These are phyloP conservation scores for Botrytis byssoidea DNA, from an alignment of 2,329 filamentous ascomycete species.

Conservation along the genomic window DNA sequence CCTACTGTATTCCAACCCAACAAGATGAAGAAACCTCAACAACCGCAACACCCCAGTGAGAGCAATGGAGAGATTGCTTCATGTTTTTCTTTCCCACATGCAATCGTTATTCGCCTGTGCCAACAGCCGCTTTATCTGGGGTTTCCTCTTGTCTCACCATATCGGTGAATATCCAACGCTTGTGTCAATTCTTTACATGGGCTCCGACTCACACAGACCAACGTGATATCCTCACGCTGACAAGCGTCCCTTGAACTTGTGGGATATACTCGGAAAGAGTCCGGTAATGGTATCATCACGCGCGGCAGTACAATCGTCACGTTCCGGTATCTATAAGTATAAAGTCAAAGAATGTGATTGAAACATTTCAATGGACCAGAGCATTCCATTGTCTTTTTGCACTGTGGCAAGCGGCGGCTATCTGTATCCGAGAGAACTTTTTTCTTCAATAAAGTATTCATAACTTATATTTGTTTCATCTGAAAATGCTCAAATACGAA, in stretches of 20 bases:
- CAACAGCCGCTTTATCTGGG: slow-evolving; percentile 2
- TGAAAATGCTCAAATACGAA: slow-evolving; percentile 1
- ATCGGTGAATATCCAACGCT: slow-evolving; percentile 11
- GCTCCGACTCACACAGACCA: slow-evolving; percentile 14
- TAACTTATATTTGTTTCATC: slow-evolving; percentile 8
- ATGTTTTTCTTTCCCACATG: not conserved
- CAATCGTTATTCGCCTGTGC: not conserved
- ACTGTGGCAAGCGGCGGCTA: slow-evolving; percentile 14
- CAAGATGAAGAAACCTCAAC: not conserved
- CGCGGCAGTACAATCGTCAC: not conserved
- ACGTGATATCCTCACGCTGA: not conserved
- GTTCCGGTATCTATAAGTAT: not conserved
- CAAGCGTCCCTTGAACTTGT: not conserved
- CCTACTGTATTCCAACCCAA: not conserved
- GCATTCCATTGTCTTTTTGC: not conserved
- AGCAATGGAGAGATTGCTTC: not conserved
- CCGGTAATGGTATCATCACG: slow-evolving; percentile 5
- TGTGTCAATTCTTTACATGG: not conserved
- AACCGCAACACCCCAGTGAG: not conserved
- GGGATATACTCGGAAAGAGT: not conserved
- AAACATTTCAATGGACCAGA: slow-evolving; percentile 12
- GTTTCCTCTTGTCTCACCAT: not conserved
- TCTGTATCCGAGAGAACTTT: not conserved
- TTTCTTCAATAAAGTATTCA: not conserved
- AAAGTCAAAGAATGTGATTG: slow-evolving; percentile 4